Base-by-base conservation (phyloP, 2,329 filamentous ascomycete species). In the Ceratocystis alfenasii region DNA sequence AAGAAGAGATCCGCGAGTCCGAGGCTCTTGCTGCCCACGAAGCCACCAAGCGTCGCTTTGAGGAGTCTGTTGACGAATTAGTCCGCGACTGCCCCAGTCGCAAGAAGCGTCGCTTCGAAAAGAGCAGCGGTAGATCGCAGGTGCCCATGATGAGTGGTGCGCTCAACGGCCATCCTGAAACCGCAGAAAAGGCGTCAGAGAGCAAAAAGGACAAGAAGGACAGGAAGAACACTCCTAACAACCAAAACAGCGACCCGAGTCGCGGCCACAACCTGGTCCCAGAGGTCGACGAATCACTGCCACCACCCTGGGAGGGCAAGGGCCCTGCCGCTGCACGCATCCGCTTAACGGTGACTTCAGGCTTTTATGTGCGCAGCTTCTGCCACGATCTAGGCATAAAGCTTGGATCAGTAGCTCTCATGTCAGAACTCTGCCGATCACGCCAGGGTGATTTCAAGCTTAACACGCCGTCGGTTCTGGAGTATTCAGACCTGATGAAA, bases 361-460 rank as follows among this genome's bases (percentile, higher is more conserved):
- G 94, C 48, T 99, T 96, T 79, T 99, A 99, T 75, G 92, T 99
- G 15, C 88, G 94, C 69, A 95, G 89, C 67, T 85, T 99, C 70
- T 92, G 90, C 71, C 91, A 97, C 73, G 94, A 99, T 72, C 81
- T 99, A 2, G 94, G 93, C 25, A 80, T 86, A 70, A 90, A 90
- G 70, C 81, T 96, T 15, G 85, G 83, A 64, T 95, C 90, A 12
- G 85, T 89, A 28, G 94, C 83, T 44, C 80, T 94, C 70, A 97
- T 99, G 93, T 85, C 89, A 25, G 86, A 88, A 70, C 83, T 99
- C 22, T 82, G 88, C 66, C 87, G 94, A 65, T 88, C 85, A 2
- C 84, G 88, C 64, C 94, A 99, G 76, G 89, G 85, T 20, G 84
- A 90, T 68, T 97, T 95, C 72, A 81, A 83, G 66, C 77, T 96